Evolutionary conservation across 2,329 filamentous ascomycete species (phyloP), one percentile per base, ranked within the genome.

Genomic region (Ophiocordyceps camponoti-floridani): DNA sequence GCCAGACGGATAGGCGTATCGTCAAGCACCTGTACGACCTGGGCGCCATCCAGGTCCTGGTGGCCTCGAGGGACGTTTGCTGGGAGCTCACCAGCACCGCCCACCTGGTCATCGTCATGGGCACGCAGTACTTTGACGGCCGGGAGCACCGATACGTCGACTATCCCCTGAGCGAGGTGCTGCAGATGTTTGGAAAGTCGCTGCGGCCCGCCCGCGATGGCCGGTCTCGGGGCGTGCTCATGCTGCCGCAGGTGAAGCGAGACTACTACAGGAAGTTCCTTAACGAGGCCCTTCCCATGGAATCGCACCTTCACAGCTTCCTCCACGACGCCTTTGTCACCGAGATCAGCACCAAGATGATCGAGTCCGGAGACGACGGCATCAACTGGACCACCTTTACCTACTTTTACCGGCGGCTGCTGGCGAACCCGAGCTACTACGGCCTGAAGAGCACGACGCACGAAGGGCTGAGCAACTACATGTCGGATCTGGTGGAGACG

Each of bases 191-290:
- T 54, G 91, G 91, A 53, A 94, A 91, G 62, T 84, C 91, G 35
- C 79, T 88, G 45, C 78, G 83, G 38, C 78, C 86, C 2, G 75
- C 81, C 4, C 73, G 79, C 56, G 87, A 94, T 54, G 85, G 84
- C 46, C 75, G 82, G 46, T 82, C 84, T 41, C 85, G 84, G 49
- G 93, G 89, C 52, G 85, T 98, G n/a, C 71, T 98, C 41, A 96
- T 98, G 91, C 77, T 95, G 11, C 87, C 89, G 3, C 80, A 84
- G 16, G 86, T 93, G 42, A 95, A 94, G 71, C 80, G 91, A 35
- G 88, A 95, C 50, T 98, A 94, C 64, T 98, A 96, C 73, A 93
- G 91, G 66, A 98, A 98, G 64, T 98, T 98, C 69, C 66, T 98
- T 51, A 89, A 91, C 54, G 93, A 98, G 61, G 91, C 91, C 18